Conservation (phyloP, 1,284 basidiomycete genomes). For the Boletus mariae region DNA sequence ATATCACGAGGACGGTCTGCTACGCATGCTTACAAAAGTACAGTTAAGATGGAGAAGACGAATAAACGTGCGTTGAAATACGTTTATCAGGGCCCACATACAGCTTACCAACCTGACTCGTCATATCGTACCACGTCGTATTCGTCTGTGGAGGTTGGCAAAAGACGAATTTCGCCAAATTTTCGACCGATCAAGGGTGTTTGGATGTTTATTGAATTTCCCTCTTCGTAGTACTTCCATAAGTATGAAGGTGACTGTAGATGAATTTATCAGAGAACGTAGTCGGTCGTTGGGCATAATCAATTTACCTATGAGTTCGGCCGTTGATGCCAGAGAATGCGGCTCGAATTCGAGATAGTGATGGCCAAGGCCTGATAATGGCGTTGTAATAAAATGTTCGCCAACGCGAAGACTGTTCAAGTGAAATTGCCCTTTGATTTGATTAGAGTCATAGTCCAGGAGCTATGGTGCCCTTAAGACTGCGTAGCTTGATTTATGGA, state of each 20-base stretch:
- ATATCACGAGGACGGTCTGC: neutral
- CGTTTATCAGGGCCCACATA: neutral
- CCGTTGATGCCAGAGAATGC: conserved; percentile 41
- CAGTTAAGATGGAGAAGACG: conserved; percentile 5
- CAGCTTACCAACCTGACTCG: neutral
- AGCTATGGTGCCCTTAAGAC: conserved; percentile 34
- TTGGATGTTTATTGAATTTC: conserved; percentile 45
- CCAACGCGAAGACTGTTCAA: conserved; percentile 40
- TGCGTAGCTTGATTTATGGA: neutral
- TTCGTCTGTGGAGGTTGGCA: conserved; percentile 38
- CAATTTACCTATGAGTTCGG: conserved; percentile 47
- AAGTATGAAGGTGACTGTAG: conserved; percentile 53
- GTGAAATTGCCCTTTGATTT: conserved; percentile 46
- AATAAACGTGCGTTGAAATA: conserved; percentile 1
- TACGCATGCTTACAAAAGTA: conserved; percentile 11
- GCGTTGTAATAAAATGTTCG: conserved; percentile 34
- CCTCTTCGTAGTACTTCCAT: conserved; percentile 56
- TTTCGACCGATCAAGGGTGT: conserved; percentile 42
- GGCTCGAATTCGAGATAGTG: conserved; percentile 45
- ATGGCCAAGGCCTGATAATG: conserved; percentile 42
- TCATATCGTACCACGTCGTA: conserved; percentile 45
- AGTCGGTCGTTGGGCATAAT: neutral
- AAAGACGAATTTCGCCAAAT: conserved; percentile 43
- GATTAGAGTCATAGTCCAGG: conserved; percentile 44
- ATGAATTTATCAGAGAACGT: conserved; percentile 3